Evolutionary conservation across 768 basidiomycete species (phyloP), one percentile per base, ranked within the genome.

Genomic region (Leccinum aurantiacum): DNA sequence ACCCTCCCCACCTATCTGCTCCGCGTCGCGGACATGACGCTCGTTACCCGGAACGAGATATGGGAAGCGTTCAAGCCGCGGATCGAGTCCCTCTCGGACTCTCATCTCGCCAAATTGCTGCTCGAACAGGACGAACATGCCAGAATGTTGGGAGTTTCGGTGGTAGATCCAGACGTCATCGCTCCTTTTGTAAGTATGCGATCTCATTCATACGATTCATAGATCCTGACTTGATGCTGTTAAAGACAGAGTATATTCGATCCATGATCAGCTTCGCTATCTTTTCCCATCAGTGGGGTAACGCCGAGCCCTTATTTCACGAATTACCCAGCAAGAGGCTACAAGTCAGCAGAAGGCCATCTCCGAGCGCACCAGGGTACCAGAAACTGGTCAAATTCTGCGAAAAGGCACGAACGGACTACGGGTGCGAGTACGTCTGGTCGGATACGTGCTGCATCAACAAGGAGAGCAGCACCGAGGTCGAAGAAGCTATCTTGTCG

Each of bases 241-340:
- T 37, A 10, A 57, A 70, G 69, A 66, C 54, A 1, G 56, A 63
- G 33, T 62, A 64, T 27, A 37, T 71, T 38, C 61, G 62, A 31
- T 8, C 50, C 27, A 62, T 66, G 61, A 57, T 70, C 54, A 63
- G 46, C 33, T 71, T 72, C 7, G 70, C 69, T 54, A 44, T 68
- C 37, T 62, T 71, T 53, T 71, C 70, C n/a, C 70, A 71, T 53
- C 53, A 60, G n/a, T 72, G 70, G 69, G 71, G 63, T 1, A 64
- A n/a, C 17, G 17, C 63, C 2, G 70, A 71, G 54, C 67, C 61
- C 8, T 14, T 56, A 0, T 71, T 71, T 54, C 56, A 71, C 31
- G 71, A 72, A 8, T 24, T 71, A 17, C 60, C 67, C 5, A 63
- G 10, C 1, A 71, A 57, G 57, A 60, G 56, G 47, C 1, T 38